Conservation (phyloP, 805 yeast species). For the Myxozyma kluyveri region DNA sequence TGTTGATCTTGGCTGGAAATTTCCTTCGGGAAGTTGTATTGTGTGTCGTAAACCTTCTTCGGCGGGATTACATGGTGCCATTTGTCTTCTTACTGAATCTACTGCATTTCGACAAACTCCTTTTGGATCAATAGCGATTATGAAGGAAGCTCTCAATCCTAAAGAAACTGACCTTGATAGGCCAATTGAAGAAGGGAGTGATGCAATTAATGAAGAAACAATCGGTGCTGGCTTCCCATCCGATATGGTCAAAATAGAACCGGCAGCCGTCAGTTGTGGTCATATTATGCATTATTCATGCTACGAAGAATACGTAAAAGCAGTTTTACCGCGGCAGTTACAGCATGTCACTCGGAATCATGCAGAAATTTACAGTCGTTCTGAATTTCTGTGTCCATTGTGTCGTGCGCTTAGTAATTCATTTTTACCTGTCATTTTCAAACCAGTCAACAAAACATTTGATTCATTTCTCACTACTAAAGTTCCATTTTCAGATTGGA, state of each 20-base stretch:
- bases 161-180: constrained; percentile 40
- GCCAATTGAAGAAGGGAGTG: neutral
- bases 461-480: constrained; percentile 8
- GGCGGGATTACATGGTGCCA: constrained; percentile 71
- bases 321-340: constrained; percentile 52
- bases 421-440: constrained; percentile 74
- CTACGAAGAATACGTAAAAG: constrained; percentile 58
- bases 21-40: constrained; percentile 73
- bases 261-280: constrained; percentile 73
- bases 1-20: constrained; percentile 49
- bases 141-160: constrained; percentile 45
- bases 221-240: constrained; percentile 72
- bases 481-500: constrained; percentile 21
- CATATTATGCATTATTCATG: constrained; percentile 91
- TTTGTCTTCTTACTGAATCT: constrained; percentile 57
- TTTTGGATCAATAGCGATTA: constrained; percentile 61
- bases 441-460: constrained; percentile 42
- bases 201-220: constrained; percentile 41
- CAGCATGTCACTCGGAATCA: constrained; percentile 77
- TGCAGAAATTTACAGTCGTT: constrained; percentile 68
- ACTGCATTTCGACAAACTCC: constrained; percentile 66
- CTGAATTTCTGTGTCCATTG: constrained; percentile 83
- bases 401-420: constrained; percentile 84
- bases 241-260: constrained; percentile 29
- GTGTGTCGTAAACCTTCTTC: constrained; percentile 75